Percentiles rank a stretch among this genome's conserved stretches.
Conservation (phyloP, 768 basidiomycete species). For the Naganishia onofrii region DNA sequence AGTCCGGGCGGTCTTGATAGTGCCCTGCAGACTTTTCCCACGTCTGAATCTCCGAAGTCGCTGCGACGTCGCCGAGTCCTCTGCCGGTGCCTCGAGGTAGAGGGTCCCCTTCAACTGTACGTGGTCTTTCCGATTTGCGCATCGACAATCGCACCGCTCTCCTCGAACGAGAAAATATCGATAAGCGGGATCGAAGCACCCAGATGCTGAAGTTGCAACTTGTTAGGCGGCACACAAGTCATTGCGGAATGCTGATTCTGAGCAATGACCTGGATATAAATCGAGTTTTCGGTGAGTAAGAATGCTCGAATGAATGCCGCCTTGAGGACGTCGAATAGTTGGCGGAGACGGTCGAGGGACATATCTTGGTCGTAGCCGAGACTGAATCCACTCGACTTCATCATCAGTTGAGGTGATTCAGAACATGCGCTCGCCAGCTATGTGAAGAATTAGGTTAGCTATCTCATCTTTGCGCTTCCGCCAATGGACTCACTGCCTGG, state of each 20-base stretch:
- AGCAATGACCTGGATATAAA: not conserved
- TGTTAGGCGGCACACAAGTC: not conserved
- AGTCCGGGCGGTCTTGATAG: too few relatives aligned
- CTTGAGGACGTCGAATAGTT: not conserved
- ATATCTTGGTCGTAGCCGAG: not conserved
- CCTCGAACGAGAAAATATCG: not conserved
- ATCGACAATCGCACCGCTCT: not conserved
- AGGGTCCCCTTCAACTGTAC: not conserved
- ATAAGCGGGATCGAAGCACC: not conserved
- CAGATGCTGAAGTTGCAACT: conserved; percentile 1
- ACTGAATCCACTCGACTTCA: not conserved
- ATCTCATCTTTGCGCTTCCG: not conserved
- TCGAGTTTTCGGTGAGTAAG: not conserved
- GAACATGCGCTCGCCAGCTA: not conserved
- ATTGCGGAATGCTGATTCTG: not conserved
- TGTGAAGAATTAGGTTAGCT: not conserved
- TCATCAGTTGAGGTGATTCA: not conserved
- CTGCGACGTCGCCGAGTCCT: too few relatives aligned
- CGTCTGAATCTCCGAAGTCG: too few relatives aligned
- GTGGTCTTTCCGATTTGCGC: conserved; percentile 1
- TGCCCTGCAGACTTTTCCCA: too few relatives aligned
- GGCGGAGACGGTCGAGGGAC: not conserved
- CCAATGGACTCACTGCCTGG: not conserved
- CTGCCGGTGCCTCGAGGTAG: not conserved
- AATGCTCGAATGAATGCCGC: not conserved